These are phyloP conservation scores for Venturia aucupariae DNA, from an alignment of 2,329 filamentous ascomycete genomes.

Conservation along the genomic window DNA sequence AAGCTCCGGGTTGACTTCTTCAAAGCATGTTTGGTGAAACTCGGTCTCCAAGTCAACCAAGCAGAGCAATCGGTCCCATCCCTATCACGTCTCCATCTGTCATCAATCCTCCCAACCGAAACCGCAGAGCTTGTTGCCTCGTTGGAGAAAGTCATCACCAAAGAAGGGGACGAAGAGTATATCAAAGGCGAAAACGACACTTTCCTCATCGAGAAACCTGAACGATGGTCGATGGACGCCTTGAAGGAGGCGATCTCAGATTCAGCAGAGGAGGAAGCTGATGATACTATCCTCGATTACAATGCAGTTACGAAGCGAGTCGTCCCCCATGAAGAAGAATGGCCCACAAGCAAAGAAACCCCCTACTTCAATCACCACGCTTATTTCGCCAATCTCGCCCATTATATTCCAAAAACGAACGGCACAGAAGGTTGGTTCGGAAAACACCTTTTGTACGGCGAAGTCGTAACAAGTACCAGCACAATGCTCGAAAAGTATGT, in stretches of 20 bases:
- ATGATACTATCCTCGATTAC: constrained; percentile 62
- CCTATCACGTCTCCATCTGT: constrained; percentile 75
- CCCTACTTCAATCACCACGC: constrained; percentile 78
- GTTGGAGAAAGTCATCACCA: constrained; percentile 57
- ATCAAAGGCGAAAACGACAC: constrained; percentile 75
- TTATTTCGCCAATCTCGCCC: constrained; percentile 62
- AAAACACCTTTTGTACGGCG: constrained; percentile 70
- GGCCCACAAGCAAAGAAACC: constrained; percentile 63
- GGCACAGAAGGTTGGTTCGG: constrained; percentile 58
- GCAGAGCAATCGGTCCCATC: constrained; percentile 63
- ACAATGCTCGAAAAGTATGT: constrained; percentile 78
- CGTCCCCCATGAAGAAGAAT: constrained; percentile 57
- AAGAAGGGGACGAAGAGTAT: constrained; percentile 57
- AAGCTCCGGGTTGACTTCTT: constrained; percentile 63
- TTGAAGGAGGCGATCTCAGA: constrained; percentile 22
- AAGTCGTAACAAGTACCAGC: constrained; percentile 90
- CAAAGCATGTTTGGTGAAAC: constrained; percentile 66
- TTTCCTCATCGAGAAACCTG: constrained; percentile 65
- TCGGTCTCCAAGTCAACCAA: constrained; percentile 70
- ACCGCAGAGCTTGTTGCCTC: constrained; percentile 59
- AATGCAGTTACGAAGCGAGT: constrained; percentile 63
- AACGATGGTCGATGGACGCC: constrained; percentile 24
- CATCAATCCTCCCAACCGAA: constrained; percentile 54
- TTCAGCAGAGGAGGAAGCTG: constrained; percentile 15
- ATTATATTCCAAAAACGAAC: constrained; percentile 48